Percentiles rank a stretch among this genome's conserved stretches.
Evolutionary conservation across 2,329 filamentous ascomycete genomes (phyloP).

Genomic region (Colletotrichum tabaci): DNA sequence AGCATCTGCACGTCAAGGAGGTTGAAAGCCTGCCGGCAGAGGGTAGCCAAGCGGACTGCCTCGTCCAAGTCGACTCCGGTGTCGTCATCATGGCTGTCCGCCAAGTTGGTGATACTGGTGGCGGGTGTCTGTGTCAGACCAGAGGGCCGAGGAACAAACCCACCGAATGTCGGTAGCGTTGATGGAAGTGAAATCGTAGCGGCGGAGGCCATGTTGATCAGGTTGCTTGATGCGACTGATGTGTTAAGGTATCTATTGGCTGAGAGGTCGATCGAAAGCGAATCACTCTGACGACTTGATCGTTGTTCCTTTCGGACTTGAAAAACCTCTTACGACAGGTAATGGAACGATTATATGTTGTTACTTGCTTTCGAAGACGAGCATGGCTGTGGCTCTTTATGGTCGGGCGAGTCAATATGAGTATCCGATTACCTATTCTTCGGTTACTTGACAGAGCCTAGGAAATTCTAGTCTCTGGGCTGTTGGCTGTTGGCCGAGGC

Average conservation of each 20-base stretch:
- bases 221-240: not conserved
- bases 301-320: not conserved
- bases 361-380: not conserved
- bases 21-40: slow-evolving; percentile 50
- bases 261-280: not conserved
- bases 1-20: slow-evolving; percentile 48
- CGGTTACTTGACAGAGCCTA: not conserved
- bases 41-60: slow-evolving; percentile 48
- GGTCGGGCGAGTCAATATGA: slow-evolving; percentile 18
- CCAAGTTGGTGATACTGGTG: slow-evolving; percentile 1
- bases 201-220: slow-evolving; percentile 50
- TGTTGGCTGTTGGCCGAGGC: slow-evolving; percentile 11
- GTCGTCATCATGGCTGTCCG: slow-evolving; percentile 3
- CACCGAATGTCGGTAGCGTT: slow-evolving; percentile 13
- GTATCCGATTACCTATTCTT: not conserved
- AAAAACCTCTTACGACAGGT: not conserved
- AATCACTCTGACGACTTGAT: too few relatives aligned
- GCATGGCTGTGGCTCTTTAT: not conserved
- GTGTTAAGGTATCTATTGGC: not conserved
- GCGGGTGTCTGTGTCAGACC: slow-evolving; percentile 11
- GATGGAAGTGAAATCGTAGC: slow-evolving; percentile 49
- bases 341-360: not conserved
- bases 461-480: too few relatives aligned
- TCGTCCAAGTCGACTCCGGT: slow-evolving; percentile 42
- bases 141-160: slow-evolving; percentile 9